Conservation (phyloP, 2,329 filamentous ascomycete species). For the Verticillium nubilum region DNA sequence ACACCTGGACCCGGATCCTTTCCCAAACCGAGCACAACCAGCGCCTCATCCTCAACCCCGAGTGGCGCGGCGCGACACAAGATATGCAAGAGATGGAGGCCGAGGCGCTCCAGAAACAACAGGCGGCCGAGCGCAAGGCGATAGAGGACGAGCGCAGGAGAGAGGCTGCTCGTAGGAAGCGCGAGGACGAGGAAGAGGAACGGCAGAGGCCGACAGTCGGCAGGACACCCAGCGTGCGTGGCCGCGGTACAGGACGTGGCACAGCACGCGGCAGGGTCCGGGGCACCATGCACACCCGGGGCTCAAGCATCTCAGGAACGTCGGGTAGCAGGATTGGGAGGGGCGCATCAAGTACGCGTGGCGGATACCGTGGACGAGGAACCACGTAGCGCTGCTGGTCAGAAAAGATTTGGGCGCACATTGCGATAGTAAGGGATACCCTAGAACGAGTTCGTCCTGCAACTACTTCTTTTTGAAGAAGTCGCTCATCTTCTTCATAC, state of each 20-base stretch:
- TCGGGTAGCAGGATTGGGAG: conserved; percentile 13
- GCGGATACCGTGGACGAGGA: conserved; percentile 10
- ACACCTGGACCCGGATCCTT: conserved; percentile 93
- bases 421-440: conserved; percentile 10
- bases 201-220: conserved; percentile 32
- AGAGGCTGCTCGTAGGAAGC: conserved; percentile 61
- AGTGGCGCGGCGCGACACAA: conserved; percentile 83
- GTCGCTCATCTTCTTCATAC: conserved; percentile 95
- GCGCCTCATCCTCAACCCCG: conserved; percentile 78
- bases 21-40: conserved; percentile 98
- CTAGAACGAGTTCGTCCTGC: conserved; percentile 7
- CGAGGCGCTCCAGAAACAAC: conserved; percentile 67
- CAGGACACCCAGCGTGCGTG: conserved; percentile 6
- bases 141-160: conserved; percentile 73
- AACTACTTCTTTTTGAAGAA: conserved; percentile 74
- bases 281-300: conserved; percentile 7
- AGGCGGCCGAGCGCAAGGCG: conserved; percentile 70
- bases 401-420: too few relatives aligned
- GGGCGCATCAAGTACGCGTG: conserved; percentile 10
- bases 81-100: conserved; percentile 84
- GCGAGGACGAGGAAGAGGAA: conserved; percentile 53
- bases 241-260: conserved; percentile 8
- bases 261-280: conserved; percentile 3
- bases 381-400: neutral
- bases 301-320: conserved; percentile 8